A percentile compares a stretch with the other conserved stretches of the same genome.
Conservation (phyloP, 495 filamentous ascomycete genomes). For the Aspergillus ostianus region DNA sequence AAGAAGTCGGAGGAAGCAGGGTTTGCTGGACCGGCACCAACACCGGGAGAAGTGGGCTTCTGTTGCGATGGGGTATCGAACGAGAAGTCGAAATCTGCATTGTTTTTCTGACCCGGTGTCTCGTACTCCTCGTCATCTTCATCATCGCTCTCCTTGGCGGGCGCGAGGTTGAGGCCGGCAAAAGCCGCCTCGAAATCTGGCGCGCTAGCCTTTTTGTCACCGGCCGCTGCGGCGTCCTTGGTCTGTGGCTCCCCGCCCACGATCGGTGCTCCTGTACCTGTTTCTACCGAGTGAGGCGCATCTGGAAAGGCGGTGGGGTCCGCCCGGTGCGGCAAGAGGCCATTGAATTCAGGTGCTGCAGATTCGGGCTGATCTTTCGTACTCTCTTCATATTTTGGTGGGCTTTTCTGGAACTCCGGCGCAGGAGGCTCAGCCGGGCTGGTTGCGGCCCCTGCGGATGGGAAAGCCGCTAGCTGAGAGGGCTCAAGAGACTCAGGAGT, state of each 20-base stretch:
- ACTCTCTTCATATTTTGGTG: conserved; percentile 60
- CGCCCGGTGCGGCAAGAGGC: conserved; percentile 61
- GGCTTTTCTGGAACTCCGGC: conserved; percentile 59
- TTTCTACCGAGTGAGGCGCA: conserved; percentile 45
- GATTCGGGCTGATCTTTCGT: conserved; percentile 33
- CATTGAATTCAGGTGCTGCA: conserved; percentile 60
- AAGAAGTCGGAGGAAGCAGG: conserved; percentile 39
- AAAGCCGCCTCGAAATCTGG: conserved; percentile 89
- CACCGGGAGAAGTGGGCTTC: conserved; percentile 19
- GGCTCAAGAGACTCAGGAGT: conserved; percentile 34
- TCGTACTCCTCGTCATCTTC: conserved; percentile 62
- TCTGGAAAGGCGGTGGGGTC: conserved; percentile 57
- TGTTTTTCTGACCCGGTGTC: conserved; percentile 39
- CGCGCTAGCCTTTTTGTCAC: conserved; percentile 33
- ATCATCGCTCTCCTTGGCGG: conserved; percentile 76
- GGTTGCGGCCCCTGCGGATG: conserved; percentile 29
- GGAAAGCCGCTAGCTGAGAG: conserved; percentile 43
- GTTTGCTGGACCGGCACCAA: conserved; percentile 19
- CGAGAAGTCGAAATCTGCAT: conserved; percentile 68
- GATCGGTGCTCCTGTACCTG: conserved; percentile 41
- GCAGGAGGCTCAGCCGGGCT: conserved; percentile 40
- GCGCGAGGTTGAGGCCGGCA: conserved; percentile 64
- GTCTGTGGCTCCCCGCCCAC: conserved; percentile 36
- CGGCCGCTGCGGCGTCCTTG: conserved; percentile 19
- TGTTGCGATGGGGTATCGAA: conserved; percentile 53